These are phyloP conservation scores for Dothideomycetes sp. DNA, from an alignment of 2,329 filamentous ascomycete species.

Conservation along the genomic window DNA sequence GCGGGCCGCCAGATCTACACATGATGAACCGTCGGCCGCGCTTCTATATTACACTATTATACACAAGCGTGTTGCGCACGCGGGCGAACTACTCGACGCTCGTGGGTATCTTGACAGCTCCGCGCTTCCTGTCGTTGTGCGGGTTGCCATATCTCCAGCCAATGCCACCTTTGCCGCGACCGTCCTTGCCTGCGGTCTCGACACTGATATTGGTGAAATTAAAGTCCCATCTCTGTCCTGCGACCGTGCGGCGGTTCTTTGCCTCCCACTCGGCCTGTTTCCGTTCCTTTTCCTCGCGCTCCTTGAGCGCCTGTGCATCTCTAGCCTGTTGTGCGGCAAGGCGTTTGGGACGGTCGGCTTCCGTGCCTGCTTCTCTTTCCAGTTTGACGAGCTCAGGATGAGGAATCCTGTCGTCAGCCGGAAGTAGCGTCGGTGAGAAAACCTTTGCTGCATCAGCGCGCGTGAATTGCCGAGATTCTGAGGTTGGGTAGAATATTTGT, in stretches of 20 bases:
- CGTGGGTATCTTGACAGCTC: conserved; percentile 52
- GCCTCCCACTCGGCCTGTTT: conserved; percentile 33
- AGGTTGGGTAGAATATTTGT: conserved; percentile 51
- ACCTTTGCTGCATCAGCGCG: conserved; percentile 53
- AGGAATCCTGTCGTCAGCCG: conserved; percentile 52
- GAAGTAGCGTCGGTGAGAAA: conserved; percentile 47
- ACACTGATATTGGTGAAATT: conserved; percentile 47
- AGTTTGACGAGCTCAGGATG: conserved; percentile 47
- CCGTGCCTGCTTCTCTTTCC: conserved; percentile 32
- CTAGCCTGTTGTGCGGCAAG: conserved; percentile 29
- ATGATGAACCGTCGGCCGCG: background rate
- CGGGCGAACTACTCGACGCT: conserved; percentile 34
- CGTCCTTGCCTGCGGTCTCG: conserved; percentile 44
- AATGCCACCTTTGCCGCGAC: conserved; percentile 40
- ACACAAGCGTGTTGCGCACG: conserved; percentile 2
- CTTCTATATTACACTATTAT: conserved; percentile 9
- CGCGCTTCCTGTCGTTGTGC: conserved; percentile 51
- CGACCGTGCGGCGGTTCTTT: conserved; percentile 32
- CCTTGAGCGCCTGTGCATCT: conserved; percentile 24
- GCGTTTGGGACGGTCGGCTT: conserved; percentile 29
- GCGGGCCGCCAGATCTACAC: background rate
- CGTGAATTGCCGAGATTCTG: conserved; percentile 54
- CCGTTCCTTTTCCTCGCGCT: conserved; percentile 27
- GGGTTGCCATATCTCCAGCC: conserved; percentile 53
- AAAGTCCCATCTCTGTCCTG: conserved; percentile 47